Evolutionary conservation across 2,329 filamentous ascomycete species (phyloP).

Genomic region (Calonectria ilicicola): DNA sequence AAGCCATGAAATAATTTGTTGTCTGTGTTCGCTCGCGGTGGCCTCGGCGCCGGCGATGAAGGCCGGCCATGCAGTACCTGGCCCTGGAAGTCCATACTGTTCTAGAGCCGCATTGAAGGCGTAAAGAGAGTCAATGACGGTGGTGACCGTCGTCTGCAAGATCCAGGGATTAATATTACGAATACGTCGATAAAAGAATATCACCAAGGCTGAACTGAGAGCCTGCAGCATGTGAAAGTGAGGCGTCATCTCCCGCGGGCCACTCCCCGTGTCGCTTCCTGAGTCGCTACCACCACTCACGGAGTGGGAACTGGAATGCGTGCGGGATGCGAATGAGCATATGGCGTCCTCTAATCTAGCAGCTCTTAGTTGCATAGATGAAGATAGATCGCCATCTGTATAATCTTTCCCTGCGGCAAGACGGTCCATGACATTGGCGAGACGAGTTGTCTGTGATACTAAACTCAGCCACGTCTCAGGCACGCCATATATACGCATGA

Average conservation of each 20-base stretch:
- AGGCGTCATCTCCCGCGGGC: slow-evolving; percentile 26
- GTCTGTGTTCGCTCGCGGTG: slow-evolving; percentile 25
- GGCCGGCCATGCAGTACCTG: slow-evolving; percentile 36
- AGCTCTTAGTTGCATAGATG: slow-evolving; percentile 26
- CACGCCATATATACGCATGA: slow-evolving; percentile 39
- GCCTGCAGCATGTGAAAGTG: slow-evolving; percentile 39
- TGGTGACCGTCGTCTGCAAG: slow-evolving; percentile 31
- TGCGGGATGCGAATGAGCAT: slow-evolving; percentile 32
- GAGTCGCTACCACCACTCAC: background rate
- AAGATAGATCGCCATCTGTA: slow-evolving; percentile 26
- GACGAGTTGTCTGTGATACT: slow-evolving; percentile 34
- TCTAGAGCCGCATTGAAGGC: slow-evolving; percentile 35
- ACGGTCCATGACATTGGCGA: slow-evolving; percentile 35
- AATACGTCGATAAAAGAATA: slow-evolving; percentile 38
- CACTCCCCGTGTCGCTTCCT: slow-evolving; percentile 7
- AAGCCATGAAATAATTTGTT: slow-evolving; percentile 32
- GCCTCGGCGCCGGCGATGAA: slow-evolving; percentile 37
- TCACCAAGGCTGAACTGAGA: slow-evolving; percentile 29
- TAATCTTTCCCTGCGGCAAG: slow-evolving; percentile 12
- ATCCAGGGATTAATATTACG: slow-evolving; percentile 37
- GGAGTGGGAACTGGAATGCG: background rate
- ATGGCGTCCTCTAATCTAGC: slow-evolving; percentile 37
- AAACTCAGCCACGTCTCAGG: slow-evolving; percentile 39
- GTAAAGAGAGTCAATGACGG: slow-evolving; percentile 31
- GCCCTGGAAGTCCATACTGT: slow-evolving; percentile 28